A percentile compares a stretch with the other conserved stretches of the same genome.
These are phyloP conservation scores for Flagelloscypha sp. DNA, from an alignment of 768 basidiomycete species.

Conservation along the genomic window DNA sequence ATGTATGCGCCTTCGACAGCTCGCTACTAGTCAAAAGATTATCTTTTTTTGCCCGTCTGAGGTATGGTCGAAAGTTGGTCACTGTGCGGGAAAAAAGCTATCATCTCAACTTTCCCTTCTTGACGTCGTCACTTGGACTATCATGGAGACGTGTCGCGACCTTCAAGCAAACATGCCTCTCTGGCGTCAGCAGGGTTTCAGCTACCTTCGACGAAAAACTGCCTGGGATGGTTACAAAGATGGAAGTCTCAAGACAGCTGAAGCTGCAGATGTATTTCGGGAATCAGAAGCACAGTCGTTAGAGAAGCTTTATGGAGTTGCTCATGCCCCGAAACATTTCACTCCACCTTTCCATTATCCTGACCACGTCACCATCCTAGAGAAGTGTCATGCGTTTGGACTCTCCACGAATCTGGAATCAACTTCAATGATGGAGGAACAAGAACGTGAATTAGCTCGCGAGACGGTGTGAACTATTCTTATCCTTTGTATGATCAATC, in stretches of 20 bases:
- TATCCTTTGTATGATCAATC: too few species aligned
- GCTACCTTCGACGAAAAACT: conserved; percentile 1
- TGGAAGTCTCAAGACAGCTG: neutral
- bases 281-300: conserved; percentile 19
- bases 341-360: neutral
- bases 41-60: conserved; percentile 23
- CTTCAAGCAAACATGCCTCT: conserved; percentile 15
- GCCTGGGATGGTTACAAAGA: conserved; percentile 5
- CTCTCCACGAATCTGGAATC: neutral
- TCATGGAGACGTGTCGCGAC: conserved; percentile 22
- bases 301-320: conserved; percentile 17
- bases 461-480: too few species aligned
- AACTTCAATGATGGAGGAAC: conserved; percentile 10
- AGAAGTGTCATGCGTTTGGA: conserved; percentile 5
- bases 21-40: conserved; percentile 22
- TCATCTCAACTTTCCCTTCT: neutral
- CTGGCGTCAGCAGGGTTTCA: conserved; percentile 19
- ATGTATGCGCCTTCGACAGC: conserved; percentile 27
- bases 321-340: too few species aligned
- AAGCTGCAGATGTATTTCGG: conserved; percentile 6
- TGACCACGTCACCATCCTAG: neutral
- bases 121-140: conserved; percentile 22
- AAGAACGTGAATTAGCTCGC: conserved; percentile 13
- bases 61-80: conserved; percentile 15
- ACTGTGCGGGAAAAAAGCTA: conserved; percentile 7